phyloP scores from a whole-genome alignment of 345 rosid species.

The Orychophragmus violaceus region DNA sequence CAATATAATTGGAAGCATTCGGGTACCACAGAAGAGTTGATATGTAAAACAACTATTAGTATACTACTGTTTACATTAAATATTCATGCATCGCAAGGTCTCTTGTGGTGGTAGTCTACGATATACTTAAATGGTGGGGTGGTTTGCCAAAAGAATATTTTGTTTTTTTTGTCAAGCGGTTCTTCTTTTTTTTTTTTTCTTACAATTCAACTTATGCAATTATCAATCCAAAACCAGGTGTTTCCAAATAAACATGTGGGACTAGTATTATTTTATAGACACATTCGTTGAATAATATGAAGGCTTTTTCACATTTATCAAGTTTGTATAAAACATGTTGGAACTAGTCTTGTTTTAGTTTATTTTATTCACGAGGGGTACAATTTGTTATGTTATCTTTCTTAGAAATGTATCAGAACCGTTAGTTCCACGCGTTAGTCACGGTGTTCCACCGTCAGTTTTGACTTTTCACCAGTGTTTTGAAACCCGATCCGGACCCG shows the following conservation, averaged over 20 bases:
- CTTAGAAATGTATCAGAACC: conserved; percentile 4
- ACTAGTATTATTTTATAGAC: background rate
- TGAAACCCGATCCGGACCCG: too few relatives aligned
- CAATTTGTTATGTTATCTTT: background rate
- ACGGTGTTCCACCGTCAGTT: conserved; percentile 12
- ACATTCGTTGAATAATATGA: background rate
- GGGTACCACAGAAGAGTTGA: background rate
- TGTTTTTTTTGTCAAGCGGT: background rate
- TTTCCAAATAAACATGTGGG: conserved; percentile 9
- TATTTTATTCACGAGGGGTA: background rate
- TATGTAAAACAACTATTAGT: background rate
- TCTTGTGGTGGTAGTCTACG: background rate
- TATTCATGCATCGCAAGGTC: background rate
- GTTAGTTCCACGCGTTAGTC: conserved; percentile 1
- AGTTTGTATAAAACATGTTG: conserved; percentile 3
- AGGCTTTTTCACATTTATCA: background rate
- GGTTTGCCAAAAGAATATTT: background rate
- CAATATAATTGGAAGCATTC: too few relatives aligned
- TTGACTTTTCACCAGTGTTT: conserved; percentile 6
- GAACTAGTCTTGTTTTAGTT: background rate
- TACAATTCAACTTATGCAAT: background rate
- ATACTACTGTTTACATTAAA: too few relatives aligned
- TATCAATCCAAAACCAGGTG: background rate
- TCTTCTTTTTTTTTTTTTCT: too few relatives aligned
- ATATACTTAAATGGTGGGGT: background rate